Evolutionary conservation across 805 yeast species (phyloP).

Genomic region (Tetrapisispora pingtungensis): DNA sequence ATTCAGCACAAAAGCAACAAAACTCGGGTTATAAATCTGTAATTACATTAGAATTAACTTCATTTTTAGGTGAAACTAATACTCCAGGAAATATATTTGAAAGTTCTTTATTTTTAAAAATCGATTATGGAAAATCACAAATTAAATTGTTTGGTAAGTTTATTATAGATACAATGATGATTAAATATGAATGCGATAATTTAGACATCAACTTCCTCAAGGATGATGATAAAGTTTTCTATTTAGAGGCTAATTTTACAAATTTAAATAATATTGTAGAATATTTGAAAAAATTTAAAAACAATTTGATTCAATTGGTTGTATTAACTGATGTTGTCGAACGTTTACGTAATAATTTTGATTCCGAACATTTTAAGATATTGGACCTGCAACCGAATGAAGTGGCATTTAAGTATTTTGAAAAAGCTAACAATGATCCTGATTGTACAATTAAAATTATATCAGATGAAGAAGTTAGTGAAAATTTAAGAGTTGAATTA

Average conservation of each 20-base stretch:
- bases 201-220: conserved; percentile 22
- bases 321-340: conserved; percentile 28
- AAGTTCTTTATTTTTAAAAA: conserved; percentile 25
- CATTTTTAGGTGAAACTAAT: conserved; percentile 24
- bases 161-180: conserved; percentile 23
- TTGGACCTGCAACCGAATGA: conserved; percentile 27
- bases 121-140: conserved; percentile 23
- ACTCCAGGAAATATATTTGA: conserved; percentile 23
- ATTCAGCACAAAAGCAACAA: neutral
- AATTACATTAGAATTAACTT: conserved; percentile 22
- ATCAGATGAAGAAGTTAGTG: conserved; percentile 21
- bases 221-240: conserved; percentile 22
- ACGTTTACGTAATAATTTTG: conserved; percentile 25
- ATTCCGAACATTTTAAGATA: conserved; percentile 25
- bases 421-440: conserved; percentile 14
- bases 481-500: conserved; percentile 22
- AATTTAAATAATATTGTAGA: conserved; percentile 20
- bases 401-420: conserved; percentile 27
- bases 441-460: conserved; percentile 28
- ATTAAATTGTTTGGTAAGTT: conserved; percentile 26
- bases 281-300: conserved; percentile 21
- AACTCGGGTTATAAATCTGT: conserved; percentile 11
- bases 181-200: conserved; percentile 23
- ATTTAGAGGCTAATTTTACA: conserved; percentile 19
- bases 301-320: conserved; percentile 27